Percentiles rank a stretch among this genome's conserved stretches.
These are phyloP conservation scores for Phoenix dactylifera DNA, from an alignment of 176 grass and related monocot genomes.

Conservation along the genomic window DNA sequence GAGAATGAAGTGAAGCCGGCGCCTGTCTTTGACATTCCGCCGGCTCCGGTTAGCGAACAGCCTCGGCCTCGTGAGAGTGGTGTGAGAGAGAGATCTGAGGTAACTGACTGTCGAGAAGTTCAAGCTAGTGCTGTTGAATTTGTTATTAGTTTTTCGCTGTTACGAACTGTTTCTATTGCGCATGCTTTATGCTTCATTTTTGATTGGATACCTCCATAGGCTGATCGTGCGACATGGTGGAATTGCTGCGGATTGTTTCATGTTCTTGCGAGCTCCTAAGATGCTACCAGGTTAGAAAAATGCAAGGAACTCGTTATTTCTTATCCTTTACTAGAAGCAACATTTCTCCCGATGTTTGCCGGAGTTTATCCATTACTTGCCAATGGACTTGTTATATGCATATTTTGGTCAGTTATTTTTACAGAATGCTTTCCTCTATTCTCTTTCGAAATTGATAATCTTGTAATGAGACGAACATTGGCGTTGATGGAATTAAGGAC, in stretches of 20 bases:
- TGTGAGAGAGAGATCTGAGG: slow-evolving; percentile 2
- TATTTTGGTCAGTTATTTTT: too few species aligned
- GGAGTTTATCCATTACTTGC: too few species aligned
- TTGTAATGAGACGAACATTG: too few species aligned
- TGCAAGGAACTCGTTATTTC: neutral
- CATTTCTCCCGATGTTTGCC: neutral
- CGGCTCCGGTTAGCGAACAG: neutral
- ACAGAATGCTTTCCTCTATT: too few species aligned
- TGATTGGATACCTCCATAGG: neutral
- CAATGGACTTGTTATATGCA: too few species aligned
- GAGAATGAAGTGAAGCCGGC: too few species aligned
- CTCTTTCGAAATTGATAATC: too few species aligned
- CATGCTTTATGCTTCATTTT: neutral
- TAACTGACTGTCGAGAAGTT: neutral
- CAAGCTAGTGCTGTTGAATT: neutral
- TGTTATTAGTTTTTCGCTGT: too few species aligned
- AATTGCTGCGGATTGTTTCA: slow-evolving; percentile 9
- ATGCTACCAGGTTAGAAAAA: too few species aligned
- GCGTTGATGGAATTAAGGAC: too few species aligned
- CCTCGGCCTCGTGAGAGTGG: neutral
- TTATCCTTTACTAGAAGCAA: neutral
- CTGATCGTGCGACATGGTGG: neutral
- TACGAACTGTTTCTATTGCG: neutral
- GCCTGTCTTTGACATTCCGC: too few species aligned
- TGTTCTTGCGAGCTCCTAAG: neutral